Evolutionary conservation across 306 rosid genomes (phyloP), one percentile per base, ranked within the genome.

Genomic region (Abrus pulchellus): DNA sequence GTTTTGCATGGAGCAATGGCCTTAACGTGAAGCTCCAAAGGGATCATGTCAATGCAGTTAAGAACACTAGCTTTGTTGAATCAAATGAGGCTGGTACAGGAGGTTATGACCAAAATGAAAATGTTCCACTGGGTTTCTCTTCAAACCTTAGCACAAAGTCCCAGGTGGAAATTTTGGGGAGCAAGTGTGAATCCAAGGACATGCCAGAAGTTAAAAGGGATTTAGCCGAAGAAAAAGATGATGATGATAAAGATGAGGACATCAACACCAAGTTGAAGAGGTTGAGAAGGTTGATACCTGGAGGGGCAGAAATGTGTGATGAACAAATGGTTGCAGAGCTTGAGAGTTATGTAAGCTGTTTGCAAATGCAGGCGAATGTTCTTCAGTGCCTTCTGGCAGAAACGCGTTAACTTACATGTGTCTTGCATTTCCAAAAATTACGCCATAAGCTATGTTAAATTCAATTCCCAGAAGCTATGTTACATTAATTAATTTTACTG

Each of bases 301-400:
- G 97, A 80, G 97, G 94, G 49, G 86, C 41, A 47, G 86, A 82
- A 14, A 86, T 88, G 68, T 81, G 73, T 41, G 92, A 85, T 41
- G 83, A 85, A 69, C 80, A 88, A 67, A 61, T 92, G 87, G 81
- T 73, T 70, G 44, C 32, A 4, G 92, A 92, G 79, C 27, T 90
- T 28, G 86, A 76, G 60, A 92, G 90, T 77, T 92, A 92, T 59
- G 76, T 92, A 28, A 82, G 59, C 41, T 92, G 94, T 84, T 90
- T 92, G 85, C 70, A 92, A 80, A 78, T 86, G 76, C 97, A 92
- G 91, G 94, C 88, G 32, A 88, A 85, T 38, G 84, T 86, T 88
- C 97, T 92, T 65, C 88, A 82, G 57, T 84, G 85, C 53, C 76
- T 92, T 14, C 68, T 92, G 10, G 85, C 79, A 44, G 80, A 83